Percentiles rank a stretch among this genome's conserved stretches.
These are phyloP conservation scores for Phytophthora tentaculata DNA, from an alignment of 352 stramenopile species.

Conservation along the genomic window DNA sequence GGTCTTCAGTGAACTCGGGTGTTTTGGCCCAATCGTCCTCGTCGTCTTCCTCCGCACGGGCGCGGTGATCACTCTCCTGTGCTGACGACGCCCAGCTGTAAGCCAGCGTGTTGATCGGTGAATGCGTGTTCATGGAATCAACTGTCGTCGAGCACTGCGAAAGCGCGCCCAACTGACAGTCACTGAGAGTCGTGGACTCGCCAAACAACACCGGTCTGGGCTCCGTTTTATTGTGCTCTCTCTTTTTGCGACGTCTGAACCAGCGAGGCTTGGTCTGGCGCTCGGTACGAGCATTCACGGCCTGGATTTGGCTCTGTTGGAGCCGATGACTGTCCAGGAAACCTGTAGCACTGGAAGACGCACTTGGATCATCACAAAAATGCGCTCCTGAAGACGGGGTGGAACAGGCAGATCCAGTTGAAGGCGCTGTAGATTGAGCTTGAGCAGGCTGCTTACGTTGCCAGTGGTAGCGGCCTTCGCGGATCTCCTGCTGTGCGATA, in stretches of 20 bases:
- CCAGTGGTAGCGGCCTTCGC: constrained; percentile 23
- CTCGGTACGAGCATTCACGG: not conserved
- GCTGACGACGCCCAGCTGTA: constrained; percentile 34
- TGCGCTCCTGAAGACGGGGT: constrained; percentile 4
- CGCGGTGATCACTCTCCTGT: constrained; percentile 27
- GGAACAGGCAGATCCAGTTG: constrained; percentile 5
- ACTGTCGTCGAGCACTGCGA: constrained; percentile 35
- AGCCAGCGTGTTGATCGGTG: constrained; percentile 27
- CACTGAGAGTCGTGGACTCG: constrained; percentile 28
- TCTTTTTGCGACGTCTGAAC: constrained; percentile 37
- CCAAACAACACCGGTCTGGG: constrained; percentile 30
- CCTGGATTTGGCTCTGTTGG: constrained; percentile 4
- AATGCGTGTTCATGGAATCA: constrained; percentile 21
- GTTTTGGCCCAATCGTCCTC: constrained; percentile 41
- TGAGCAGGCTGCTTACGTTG: not conserved
- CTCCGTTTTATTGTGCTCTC: constrained; percentile 17
- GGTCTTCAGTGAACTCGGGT: constrained; percentile 38
- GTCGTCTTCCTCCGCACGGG: constrained; percentile 37
- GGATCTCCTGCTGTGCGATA: constrained; percentile 42
- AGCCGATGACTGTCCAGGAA: constrained; percentile 5
- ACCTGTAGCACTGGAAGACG: not conserved
- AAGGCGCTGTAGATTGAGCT: not conserved
- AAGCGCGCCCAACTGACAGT: constrained; percentile 31
- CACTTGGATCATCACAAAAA: constrained; percentile 1
- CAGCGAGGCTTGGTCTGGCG: constrained; percentile 25